Percentiles rank a stretch among this genome's conserved stretches.
Conservation (phyloP, 371 early-diverging fungal genomes). For the Mucor saturninus region DNA sequence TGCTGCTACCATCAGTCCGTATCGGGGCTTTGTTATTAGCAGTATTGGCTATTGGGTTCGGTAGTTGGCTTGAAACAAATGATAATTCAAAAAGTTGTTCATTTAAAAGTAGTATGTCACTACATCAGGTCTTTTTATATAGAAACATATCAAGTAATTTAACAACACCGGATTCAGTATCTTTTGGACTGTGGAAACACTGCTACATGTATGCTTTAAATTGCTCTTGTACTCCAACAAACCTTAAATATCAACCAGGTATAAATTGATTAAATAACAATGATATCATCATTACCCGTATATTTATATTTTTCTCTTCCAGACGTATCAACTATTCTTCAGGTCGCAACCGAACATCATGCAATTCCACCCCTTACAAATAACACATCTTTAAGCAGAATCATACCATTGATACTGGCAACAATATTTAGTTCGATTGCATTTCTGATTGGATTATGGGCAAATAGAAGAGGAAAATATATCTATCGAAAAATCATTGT, state of each 20-base stretch:
- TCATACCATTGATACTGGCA: conserved; percentile 34
- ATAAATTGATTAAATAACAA: background rate
- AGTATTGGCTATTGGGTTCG: conserved; percentile 34
- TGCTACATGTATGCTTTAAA: conserved; percentile 46
- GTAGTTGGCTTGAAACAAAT: conserved; percentile 46
- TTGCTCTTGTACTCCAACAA: conserved; percentile 38
- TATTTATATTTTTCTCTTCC: conserved; percentile 1
- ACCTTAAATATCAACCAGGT: conserved; percentile 44
- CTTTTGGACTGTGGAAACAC: conserved; percentile 48
- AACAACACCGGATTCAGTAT: conserved; percentile 40
- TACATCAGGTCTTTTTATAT: conserved; percentile 36
- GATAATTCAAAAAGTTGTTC: conserved; percentile 29
- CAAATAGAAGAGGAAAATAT: conserved; percentile 21
- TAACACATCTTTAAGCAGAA: conserved; percentile 22
- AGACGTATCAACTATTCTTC: conserved; percentile 34
- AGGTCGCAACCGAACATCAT: conserved; percentile 31
- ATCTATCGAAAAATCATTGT: conserved; percentile 25
- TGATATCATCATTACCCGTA: conserved; percentile 6
- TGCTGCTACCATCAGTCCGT: conserved; percentile 34
- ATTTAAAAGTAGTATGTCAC: conserved; percentile 31
- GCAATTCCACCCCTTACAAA: conserved; percentile 24
- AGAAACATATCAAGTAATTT: conserved; percentile 33
- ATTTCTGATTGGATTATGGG: conserved; percentile 29
- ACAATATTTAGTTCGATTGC: conserved; percentile 26
- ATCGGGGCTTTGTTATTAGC: conserved; percentile 28